Percentiles rank a stretch among this genome's conserved stretches.
These are phyloP conservation scores for Viola pubescens DNA, from an alignment of 441 rosid genomes.

Conservation along the genomic window DNA sequence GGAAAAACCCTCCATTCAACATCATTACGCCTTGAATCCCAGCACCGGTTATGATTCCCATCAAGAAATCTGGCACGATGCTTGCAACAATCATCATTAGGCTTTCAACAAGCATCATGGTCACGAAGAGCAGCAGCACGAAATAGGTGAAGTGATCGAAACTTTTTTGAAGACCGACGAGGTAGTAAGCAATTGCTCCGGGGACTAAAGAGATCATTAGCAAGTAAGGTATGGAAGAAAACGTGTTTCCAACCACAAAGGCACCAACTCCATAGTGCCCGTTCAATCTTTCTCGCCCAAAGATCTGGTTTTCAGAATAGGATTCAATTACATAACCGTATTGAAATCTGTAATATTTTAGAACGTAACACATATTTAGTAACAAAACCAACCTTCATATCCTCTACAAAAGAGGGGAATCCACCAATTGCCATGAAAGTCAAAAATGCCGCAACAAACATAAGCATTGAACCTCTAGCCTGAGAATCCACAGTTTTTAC, in stretches of 20 bases:
- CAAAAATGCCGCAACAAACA: constrained; percentile 38
- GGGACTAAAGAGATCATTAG: constrained; percentile 32
- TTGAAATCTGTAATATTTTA: not conserved
- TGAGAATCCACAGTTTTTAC: not conserved
- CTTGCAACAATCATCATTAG: constrained; percentile 50
- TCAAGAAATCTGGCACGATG: constrained; percentile 40
- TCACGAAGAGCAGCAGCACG: constrained; percentile 19
- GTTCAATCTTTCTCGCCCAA: constrained; percentile 41
- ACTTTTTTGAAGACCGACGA: constrained; percentile 27
- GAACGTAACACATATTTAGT: not conserved
- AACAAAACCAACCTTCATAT: constrained; percentile 33
- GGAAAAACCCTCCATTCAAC: constrained; percentile 41
- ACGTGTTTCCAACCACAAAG: constrained; percentile 33
- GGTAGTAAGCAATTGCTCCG: constrained; percentile 34
- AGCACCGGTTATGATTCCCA: constrained; percentile 45
- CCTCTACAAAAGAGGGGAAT: constrained; percentile 53
- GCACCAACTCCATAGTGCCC: constrained; percentile 41
- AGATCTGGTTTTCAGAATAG: constrained; percentile 17
- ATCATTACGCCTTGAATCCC: constrained; percentile 51
- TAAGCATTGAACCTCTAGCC: constrained; percentile 46
- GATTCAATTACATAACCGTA: not conserved
- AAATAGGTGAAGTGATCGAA: constrained; percentile 30
- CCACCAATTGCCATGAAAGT: constrained; percentile 53
- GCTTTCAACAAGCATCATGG: constrained; percentile 40
- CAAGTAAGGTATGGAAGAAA: constrained; percentile 39